phyloP scores from a whole-genome alignment of 177 flowering plant genomes.

The Vitis hybrid region DNA sequence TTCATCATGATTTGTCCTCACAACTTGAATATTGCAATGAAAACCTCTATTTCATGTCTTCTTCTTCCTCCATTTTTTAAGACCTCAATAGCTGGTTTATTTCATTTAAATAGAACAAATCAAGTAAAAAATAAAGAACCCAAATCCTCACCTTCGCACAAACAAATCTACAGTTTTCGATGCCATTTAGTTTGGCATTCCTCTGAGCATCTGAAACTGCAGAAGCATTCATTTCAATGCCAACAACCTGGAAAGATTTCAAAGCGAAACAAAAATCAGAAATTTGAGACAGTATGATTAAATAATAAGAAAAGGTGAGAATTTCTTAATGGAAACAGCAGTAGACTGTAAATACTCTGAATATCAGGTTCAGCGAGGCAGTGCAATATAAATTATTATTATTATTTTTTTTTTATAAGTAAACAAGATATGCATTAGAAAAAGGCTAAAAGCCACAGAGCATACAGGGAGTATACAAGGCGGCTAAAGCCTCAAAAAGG shows the following conservation, averaged over 20 bases:
- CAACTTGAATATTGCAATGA: too few relatives aligned
- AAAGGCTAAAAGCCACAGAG: too few relatives aligned
- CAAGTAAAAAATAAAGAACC: neutral
- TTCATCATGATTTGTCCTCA: too few relatives aligned
- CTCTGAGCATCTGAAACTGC: conserved; percentile 86
- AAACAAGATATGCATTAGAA: too few relatives aligned
- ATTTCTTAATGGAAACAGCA: neutral
- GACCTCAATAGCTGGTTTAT: neutral
- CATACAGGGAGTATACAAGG: too few relatives aligned
- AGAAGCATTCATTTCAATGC: conserved; percentile 97
- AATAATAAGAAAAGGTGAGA: conserved; percentile 1
- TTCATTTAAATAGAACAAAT: neutral
- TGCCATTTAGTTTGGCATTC: conserved; percentile 93
- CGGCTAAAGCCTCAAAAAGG: too few relatives aligned
- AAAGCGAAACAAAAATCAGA: conserved; percentile 1
- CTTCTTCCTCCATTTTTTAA: too few relatives aligned
- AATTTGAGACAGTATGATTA: neutral
- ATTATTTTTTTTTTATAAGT: too few relatives aligned
- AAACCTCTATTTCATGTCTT: too few relatives aligned
- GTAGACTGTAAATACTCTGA: too few relatives aligned
- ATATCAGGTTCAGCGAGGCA: too few relatives aligned
- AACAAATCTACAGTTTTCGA: conserved; percentile 81
- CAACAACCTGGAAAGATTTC: conserved; percentile 67
- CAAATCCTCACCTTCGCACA: conserved; percentile 69
- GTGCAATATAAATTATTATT: too few relatives aligned